A percentile compares a stretch with the other conserved stretches of the same genome.
Conservation (phyloP, 148 eudicot genomes). For the Silene uniflora region DNA sequence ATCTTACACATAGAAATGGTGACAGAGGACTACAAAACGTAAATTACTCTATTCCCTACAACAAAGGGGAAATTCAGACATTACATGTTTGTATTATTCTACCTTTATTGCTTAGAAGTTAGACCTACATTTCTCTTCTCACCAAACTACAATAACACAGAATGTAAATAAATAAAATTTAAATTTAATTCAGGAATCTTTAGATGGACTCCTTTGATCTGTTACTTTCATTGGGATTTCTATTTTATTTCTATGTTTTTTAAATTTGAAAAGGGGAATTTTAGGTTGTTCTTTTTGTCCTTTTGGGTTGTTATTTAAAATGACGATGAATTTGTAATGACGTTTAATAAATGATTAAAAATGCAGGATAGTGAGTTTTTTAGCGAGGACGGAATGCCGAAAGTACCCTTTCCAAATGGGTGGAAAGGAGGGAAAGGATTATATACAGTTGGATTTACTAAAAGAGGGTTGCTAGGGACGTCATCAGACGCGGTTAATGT, state of each 20-base stretch:
- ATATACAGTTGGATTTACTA: constrained; percentile 86
- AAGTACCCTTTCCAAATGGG: constrained; percentile 71
- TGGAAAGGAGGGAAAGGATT: constrained; percentile 88
- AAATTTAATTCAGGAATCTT: not conserved
- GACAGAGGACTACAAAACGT: constrained; percentile 52
- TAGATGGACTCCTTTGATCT: constrained; percentile 35
- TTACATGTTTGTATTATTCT: constrained; percentile 26
- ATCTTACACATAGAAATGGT: constrained; percentile 29
- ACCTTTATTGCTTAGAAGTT: not conserved
- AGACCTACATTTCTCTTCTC: not conserved
- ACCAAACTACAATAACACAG: not conserved
- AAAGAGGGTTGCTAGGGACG: constrained; percentile 80
- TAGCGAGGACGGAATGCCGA: constrained; percentile 79
- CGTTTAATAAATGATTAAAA: not conserved
- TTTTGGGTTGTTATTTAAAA: not conserved
- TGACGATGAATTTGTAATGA: no score
- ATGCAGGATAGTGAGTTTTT: constrained; percentile 68
- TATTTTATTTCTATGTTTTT: not conserved
- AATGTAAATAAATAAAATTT: not conserved
- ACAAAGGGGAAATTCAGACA: constrained; percentile 52
- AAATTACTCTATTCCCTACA: constrained; percentile 25
- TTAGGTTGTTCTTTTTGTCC: constrained; percentile 26
- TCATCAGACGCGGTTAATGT: constrained; percentile 67
- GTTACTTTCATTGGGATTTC: constrained; percentile 47
- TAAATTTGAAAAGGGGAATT: constrained; percentile 4